phyloP scores from a whole-genome alignment of 2,329 filamentous ascomycete species.

The Cladosporium sp. region DNA sequence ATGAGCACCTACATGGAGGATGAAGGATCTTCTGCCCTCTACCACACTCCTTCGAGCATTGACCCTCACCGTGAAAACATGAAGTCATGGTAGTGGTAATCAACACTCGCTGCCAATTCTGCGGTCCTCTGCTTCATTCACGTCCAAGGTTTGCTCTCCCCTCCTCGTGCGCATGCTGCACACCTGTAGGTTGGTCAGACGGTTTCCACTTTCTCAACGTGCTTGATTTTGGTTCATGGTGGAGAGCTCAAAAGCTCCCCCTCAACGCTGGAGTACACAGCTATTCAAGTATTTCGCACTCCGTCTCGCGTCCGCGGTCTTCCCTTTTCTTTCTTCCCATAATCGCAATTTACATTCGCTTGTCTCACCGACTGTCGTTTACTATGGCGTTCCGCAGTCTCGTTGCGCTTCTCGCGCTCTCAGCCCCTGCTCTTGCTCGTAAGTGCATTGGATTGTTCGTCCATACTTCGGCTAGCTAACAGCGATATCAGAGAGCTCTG shows the following conservation, averaged over 20 bases:
- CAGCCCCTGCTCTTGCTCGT: constrained; percentile 1
- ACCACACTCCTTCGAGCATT: too few species aligned
- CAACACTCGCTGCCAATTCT: neutral
- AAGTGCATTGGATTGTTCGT: neutral
- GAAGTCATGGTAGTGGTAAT: neutral
- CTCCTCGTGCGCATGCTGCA: neutral
- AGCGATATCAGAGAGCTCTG: neutral
- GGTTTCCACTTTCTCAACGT: neutral
- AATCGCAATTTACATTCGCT: neutral
- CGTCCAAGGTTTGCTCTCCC: neutral
- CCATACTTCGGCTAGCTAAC: neutral
- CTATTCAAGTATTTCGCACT: neutral
- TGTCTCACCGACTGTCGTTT: neutral
- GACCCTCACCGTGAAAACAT: neutral
- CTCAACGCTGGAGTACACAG: neutral
- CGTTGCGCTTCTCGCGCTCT: constrained; percentile 4
- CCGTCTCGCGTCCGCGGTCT: neutral
- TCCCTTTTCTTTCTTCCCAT: neutral
- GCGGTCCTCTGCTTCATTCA: neutral
- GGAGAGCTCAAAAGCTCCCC: neutral
- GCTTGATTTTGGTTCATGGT: neutral
- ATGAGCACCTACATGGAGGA: too few species aligned
- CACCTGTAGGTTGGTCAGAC: too few species aligned
- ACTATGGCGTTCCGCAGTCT: constrained; percentile 8
- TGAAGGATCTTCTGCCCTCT: too few species aligned